Percentiles rank a stretch among this genome's conserved stretches.
These are phyloP conservation scores for Pseudozyma thailandica DNA, from an alignment of 1,284 basidiomycete genomes.

Conservation along the genomic window DNA sequence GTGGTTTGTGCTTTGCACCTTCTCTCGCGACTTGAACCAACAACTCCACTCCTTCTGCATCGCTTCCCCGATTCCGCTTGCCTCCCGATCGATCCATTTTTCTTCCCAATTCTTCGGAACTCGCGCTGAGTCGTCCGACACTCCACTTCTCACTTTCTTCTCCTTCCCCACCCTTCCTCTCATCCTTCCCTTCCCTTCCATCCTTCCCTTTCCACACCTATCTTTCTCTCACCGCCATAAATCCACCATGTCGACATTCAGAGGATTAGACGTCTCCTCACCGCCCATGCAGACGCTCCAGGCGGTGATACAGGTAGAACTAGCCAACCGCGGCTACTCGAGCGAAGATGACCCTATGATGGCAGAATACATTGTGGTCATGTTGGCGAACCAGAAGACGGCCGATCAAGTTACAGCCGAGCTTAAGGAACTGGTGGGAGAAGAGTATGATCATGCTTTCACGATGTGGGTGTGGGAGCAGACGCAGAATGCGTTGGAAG, in stretches of 20 bases:
- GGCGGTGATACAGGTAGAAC: constrained; percentile 48
- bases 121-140: constrained; percentile 30
- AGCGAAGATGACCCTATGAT: constrained; percentile 57
- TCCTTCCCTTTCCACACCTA: constrained; percentile 1
- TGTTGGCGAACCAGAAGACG: constrained; percentile 66
- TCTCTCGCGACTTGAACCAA: not conserved
- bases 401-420: constrained; percentile 59
- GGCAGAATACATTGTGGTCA: constrained; percentile 68
- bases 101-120: not conserved
- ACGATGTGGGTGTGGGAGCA: constrained; percentile 57
- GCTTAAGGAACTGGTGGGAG: constrained; percentile 61
- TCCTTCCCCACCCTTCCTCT: not conserved
- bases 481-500: constrained; percentile 21
- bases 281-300: constrained; percentile 45
- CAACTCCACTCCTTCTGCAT: constrained; percentile 30
- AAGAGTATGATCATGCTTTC: constrained; percentile 56
- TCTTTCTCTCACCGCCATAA: not conserved
- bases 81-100: constrained; percentile 14
- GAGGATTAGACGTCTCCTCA: constrained; percentile 47
- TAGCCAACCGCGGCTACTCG: constrained; percentile 52
- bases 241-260: constrained; percentile 30
- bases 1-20: constrained; percentile 17
- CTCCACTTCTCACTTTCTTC: not conserved
- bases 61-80: not conserved
- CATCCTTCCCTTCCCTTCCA: not conserved